Percentiles rank a stretch among this genome's conserved stretches.
Evolutionary conservation across 805 yeast species (phyloP).

Genomic region (Torulaspora microellipsoides): DNA sequence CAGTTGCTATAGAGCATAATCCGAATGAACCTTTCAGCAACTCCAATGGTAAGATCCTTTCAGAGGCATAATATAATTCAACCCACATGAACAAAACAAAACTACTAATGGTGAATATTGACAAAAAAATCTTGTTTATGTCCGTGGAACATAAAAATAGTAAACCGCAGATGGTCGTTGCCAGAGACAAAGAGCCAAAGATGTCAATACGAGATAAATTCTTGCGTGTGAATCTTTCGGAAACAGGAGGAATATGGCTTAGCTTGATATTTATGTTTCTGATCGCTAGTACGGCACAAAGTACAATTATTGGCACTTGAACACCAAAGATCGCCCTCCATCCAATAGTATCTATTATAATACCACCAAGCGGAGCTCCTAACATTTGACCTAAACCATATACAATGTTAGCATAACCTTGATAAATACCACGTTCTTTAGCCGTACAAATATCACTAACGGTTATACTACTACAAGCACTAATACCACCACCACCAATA

Average conservation of each 20-base stretch:
- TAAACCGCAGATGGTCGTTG: slow-evolving; percentile 44
- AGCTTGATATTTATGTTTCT: slow-evolving; percentile 39
- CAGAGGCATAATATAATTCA: slow-evolving; percentile 36
- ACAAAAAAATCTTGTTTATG: slow-evolving; percentile 38
- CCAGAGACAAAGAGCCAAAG: slow-evolving; percentile 60
- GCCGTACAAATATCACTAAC: slow-evolving; percentile 72
- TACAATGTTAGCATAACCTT: slow-evolving; percentile 74
- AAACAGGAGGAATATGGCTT: slow-evolving; percentile 47
- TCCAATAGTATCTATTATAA: slow-evolving; percentile 52
- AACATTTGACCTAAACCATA: slow-evolving; percentile 70
- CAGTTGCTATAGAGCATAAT: slow-evolving; percentile 46
- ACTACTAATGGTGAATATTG: slow-evolving; percentile 29
- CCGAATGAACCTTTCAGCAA: slow-evolving; percentile 53
- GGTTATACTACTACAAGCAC: slow-evolving; percentile 68
- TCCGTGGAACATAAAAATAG: slow-evolving; percentile 48
- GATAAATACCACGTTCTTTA: slow-evolving; percentile 73
- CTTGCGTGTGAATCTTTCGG: slow-evolving; percentile 41
- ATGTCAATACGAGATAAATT: slow-evolving; percentile 61
- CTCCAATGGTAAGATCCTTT: slow-evolving; percentile 58
- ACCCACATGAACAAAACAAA: slow-evolving; percentile 36
- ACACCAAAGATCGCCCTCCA: slow-evolving; percentile 58
- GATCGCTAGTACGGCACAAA: slow-evolving; percentile 37
- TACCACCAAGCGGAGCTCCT: slow-evolving; percentile 66
- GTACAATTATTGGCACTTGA: slow-evolving; percentile 45
- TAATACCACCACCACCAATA: slow-evolving; percentile 87